phyloP scores from a whole-genome alignment of 208 protist species.

The Trypanosoma avium region DNA sequence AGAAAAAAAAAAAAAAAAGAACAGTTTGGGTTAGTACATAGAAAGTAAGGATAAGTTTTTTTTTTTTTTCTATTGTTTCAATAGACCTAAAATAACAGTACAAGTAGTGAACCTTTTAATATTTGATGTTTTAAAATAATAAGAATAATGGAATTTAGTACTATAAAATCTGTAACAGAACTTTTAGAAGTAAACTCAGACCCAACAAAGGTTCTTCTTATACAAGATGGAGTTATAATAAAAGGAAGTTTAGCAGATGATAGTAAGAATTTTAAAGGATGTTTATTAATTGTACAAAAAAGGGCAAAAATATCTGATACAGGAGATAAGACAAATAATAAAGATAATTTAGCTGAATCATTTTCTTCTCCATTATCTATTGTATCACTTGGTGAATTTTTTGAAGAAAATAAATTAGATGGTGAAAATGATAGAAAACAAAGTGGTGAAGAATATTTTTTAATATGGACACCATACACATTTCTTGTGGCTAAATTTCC shows the following conservation, averaged over 20 bases:
- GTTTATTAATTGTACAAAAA: conserved; percentile 16
- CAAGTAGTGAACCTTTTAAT: no score
- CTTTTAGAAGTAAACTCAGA: not conserved
- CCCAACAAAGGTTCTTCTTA: not conserved
- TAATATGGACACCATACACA: conserved; percentile 26
- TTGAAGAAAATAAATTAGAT: not conserved
- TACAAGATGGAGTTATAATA: conserved; percentile 23
- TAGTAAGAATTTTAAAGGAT: conserved; percentile 13
- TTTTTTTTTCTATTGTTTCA: no score
- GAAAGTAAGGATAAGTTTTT: no score
- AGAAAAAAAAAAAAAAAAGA: no score
- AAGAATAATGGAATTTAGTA: no score
- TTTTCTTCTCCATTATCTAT: no score
- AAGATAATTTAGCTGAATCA: no score
- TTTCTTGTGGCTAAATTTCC: conserved; percentile 18
- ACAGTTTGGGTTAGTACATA: no score
- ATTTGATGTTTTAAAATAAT: no score
- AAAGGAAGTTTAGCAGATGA: conserved; percentile 10
- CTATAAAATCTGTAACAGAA: no score
- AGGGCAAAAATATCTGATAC: not conserved
- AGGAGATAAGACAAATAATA: not conserved
- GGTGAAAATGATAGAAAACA: not conserved
- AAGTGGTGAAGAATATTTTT: no score
- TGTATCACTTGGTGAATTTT: not conserved
- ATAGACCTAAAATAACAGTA: no score